Conservation (phyloP, 768 basidiomycete species). For the Hericium rajendrae region DNA sequence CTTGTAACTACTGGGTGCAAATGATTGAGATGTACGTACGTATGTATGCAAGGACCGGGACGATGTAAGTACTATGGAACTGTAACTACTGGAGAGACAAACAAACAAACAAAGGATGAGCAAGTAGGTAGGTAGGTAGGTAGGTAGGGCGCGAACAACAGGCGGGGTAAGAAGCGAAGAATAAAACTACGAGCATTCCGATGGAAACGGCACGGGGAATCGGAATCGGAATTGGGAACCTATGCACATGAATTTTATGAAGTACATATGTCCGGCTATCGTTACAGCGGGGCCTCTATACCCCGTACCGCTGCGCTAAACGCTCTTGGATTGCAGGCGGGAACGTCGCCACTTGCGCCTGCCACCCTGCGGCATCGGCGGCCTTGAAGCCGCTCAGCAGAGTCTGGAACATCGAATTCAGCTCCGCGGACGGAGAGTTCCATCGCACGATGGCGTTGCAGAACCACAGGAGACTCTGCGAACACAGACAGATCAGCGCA, state of each 20-base stretch:
- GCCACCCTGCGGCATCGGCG: slow-evolving; percentile 81
- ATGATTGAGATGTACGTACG: background rate
- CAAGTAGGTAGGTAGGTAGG: background rate
- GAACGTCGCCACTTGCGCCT: slow-evolving; percentile 70
- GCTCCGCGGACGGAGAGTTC: slow-evolving; percentile 84
- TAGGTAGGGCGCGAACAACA: background rate
- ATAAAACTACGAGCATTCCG: background rate
- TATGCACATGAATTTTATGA: background rate
- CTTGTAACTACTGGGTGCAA: slow-evolving; percentile 12
- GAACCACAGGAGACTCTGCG: slow-evolving; percentile 90
- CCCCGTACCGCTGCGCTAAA: slow-evolving; percentile 77
- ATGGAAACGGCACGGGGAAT: too few relatives aligned
- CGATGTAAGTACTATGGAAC: background rate
- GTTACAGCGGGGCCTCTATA: slow-evolving; percentile 20
- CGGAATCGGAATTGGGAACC: too few relatives aligned
- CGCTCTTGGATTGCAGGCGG: slow-evolving; percentile 86
- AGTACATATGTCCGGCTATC: too few relatives aligned
- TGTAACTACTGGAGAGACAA: background rate
- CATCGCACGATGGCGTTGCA: slow-evolving; percentile 96
- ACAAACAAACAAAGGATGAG: slow-evolving; percentile 8
- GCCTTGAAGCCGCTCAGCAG: slow-evolving; percentile 85
- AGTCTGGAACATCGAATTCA: slow-evolving; percentile 90
- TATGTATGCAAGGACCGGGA: background rate
- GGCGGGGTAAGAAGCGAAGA: background rate
- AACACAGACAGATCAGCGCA: slow-evolving; percentile 21